phyloP scores from a whole-genome alignment of 2,329 filamentous ascomycete genomes.

The Teratosphaeriaceae sp. region DNA sequence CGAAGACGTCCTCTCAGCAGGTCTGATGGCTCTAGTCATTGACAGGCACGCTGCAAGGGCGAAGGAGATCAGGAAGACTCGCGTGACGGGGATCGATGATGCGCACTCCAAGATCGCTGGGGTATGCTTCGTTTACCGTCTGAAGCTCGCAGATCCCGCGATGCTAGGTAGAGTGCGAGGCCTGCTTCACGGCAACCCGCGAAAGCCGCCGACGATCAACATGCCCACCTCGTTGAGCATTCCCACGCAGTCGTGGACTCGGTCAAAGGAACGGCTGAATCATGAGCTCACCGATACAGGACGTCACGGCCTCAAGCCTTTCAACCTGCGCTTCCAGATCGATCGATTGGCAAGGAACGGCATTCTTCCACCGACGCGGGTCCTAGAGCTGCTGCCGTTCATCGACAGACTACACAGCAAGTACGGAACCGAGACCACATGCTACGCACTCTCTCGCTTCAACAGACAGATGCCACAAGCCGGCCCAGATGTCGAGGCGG shows the following conservation, averaged over 20 bases:
- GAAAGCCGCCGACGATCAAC: conserved; percentile 27
- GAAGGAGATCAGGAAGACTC: conserved; percentile 18
- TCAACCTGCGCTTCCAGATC: conserved; percentile 54
- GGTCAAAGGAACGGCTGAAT: conserved; percentile 26
- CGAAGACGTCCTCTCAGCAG: conserved; percentile 12
- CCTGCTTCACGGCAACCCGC: conserved; percentile 20
- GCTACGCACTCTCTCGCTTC: conserved; percentile 48
- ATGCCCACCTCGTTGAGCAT: conserved; percentile 14
- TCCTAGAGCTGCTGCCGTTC: conserved; percentile 40
- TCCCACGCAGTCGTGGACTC: conserved; percentile 11
- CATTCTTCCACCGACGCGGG: conserved; percentile 51
- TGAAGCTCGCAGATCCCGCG: conserved; percentile 24
- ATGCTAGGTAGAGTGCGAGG: conserved; percentile 16
- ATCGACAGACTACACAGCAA: conserved; percentile 33
- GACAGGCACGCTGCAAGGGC: conserved; percentile 10
- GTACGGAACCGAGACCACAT: conserved; percentile 18
- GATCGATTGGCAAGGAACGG: conserved; percentile 58
- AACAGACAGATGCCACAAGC: conserved; percentile 49
- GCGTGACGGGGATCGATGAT: conserved; percentile 32
- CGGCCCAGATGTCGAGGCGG: conserved; percentile 44
- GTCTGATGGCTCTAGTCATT: conserved; percentile 3
- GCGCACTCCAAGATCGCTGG: conserved; percentile 35
- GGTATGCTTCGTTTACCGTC: conserved; percentile 47
- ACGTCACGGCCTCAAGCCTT: conserved; percentile 37
- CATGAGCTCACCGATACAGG: conserved; percentile 25